A percentile compares a stretch with the other conserved stretches of the same genome.
phyloP scores from a whole-genome alignment of 352 stramenopile species.

The Hyaloperonospora arabidopsidis region DNA sequence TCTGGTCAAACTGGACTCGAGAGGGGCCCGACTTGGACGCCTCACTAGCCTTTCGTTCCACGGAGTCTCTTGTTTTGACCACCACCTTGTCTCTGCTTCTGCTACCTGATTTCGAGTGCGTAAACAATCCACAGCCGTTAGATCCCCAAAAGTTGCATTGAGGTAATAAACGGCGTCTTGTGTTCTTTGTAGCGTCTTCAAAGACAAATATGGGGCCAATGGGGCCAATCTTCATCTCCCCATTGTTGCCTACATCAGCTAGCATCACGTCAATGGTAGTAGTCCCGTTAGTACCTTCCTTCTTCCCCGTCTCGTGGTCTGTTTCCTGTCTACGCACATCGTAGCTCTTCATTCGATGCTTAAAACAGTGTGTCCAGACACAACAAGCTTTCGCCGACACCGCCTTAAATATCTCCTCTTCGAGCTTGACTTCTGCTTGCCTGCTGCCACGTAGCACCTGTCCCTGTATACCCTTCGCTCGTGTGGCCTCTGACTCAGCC shows the following conservation, averaged over 20 bases:
- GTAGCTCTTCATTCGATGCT: constrained; percentile 53
- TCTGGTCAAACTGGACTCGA: constrained; percentile 15
- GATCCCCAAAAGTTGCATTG: constrained; percentile 10
- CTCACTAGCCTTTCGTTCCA: constrained; percentile 7
- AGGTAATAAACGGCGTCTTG: constrained; percentile 19
- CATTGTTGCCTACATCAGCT: not conserved
- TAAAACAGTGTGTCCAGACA: constrained; percentile 61
- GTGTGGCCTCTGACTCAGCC: constrained; percentile 33
- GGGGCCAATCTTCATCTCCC: constrained; percentile 17
- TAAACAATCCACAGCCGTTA: constrained; percentile 12
- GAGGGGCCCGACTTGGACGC: not conserved
- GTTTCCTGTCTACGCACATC: constrained; percentile 13
- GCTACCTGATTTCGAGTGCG: constrained; percentile 5
- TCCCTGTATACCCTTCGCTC: constrained; percentile 11
- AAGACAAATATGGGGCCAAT: constrained; percentile 45
- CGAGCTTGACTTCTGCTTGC: constrained; percentile 38
- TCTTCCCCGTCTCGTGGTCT: not conserved
- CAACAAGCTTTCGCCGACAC: constrained; percentile 38
- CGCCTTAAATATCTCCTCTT: constrained; percentile 38
- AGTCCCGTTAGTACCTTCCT: not conserved
- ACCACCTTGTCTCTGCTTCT: constrained; percentile 9
- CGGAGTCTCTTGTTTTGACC: constrained; percentile 10
- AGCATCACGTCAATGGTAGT: not conserved
- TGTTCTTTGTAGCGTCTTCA: constrained; percentile 24
- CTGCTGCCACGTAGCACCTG: constrained; percentile 19